Base-by-base conservation (phyloP, 169 alveolate genomes). In the Eimeria sp. region DNA sequence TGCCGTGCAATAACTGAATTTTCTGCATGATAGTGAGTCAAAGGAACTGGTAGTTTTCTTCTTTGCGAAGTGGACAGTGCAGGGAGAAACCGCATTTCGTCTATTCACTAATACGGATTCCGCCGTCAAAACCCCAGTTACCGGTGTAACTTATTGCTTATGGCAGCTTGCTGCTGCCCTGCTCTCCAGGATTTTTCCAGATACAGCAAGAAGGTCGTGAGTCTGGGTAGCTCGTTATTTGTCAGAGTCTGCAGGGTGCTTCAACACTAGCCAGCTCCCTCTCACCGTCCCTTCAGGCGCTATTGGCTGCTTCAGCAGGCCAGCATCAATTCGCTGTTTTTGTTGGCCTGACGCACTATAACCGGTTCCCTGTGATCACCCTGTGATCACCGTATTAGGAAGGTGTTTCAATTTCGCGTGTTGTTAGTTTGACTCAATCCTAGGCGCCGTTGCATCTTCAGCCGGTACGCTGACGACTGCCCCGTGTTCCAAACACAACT, bases 191-290 rank as follows among this genome's bases (percentile, higher is more conserved):
- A 78, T 52, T 78, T 78, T 30, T 25, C 71, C 33, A 49, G 88
- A 78, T 78, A 78, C 68, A 78, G 88, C 88, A 78, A 78, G 88
- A 3, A 78, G 88, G 68, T 78, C 64, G 88, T 78, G 46, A 78
- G 88, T 78, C 27, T 68, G 68, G 14, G 49, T 52, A 49, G 68
- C 68, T 20, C 30, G 13, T 43, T 16, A 40, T 40, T 20, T 14
- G 27, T 10, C 14, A 4, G 18, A 78, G 49, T 78, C 88, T 78
- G 40, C 68, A n/a, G 68, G 52, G 46, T 52, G 49, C 49, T 8
- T 30, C n/a, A 33, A 8, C 56, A 4, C 46, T 30, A 68, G 78
- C 52, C 78, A 68, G 13, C 3, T 14, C 52, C 78, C 25, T 9
- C 30, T 11, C 78, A 68, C 33, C 25, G 52, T 33, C 78, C 52